Base-by-base conservation (phyloP, 108 stramenopile genomes). In the Nitzschia palea region DNA sequence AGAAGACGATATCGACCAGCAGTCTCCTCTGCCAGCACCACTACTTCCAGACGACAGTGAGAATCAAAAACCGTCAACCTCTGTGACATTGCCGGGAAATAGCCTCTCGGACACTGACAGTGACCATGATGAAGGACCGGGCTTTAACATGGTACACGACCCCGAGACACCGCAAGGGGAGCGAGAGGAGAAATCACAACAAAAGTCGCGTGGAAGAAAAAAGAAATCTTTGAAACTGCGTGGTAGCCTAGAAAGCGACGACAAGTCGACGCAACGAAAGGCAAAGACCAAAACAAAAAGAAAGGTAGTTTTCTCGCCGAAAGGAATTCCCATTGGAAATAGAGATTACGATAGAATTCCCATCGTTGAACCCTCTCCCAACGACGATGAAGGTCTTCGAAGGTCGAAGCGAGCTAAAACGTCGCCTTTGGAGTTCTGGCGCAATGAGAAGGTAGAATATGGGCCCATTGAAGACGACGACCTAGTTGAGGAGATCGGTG, bases 401-500 rank as follows among this genome's bases (percentile, higher is more conserved):
- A 58, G 93, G 55, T 88, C 87, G 0, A 62, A 66, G 44, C 78
- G 95, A 22, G 74, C 78, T 14, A 71, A 61, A 32, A 73, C 76
- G 44, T 42, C 71, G 44, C 91, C 91, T 36, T 64, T 96, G 15
- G 80, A 83, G 56, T 97, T 68, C 59, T 97, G 96, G 96, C 94
- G 91, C 73, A 89, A 87, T 68, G 96, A 97, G 73, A 77, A 84
- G 53, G 28, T 84, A n/a, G 77, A 87, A 48, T 95, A 90, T 62
- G 88, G 80, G 23, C 64, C 84, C 1, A 71, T 89, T 43, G 78
- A 90, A 27, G 78, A 89, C 31, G 63, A 70, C 26, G 37, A 59
- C 0, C 55, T 87, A 31, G 80, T 66, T 3, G 86, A 86, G 58
- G 83, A 59, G 17, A 73, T 90, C 70, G 87, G 84, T 44, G 77